Conservation (phyloP, 371 early-diverging fungal genomes). For the Gilbertella persicaria region DNA sequence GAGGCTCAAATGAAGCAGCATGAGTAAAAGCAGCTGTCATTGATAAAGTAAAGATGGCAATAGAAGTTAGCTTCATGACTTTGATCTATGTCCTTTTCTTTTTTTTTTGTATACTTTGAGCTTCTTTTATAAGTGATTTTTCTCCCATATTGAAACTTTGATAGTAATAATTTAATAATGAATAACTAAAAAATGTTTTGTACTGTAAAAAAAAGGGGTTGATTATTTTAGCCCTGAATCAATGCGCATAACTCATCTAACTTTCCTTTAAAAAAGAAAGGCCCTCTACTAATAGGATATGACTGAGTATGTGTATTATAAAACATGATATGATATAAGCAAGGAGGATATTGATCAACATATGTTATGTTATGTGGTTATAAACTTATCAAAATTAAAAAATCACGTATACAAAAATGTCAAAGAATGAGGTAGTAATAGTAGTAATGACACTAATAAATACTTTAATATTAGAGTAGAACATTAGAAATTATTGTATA, state of each 20-base stretch:
- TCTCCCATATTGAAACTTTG: no score
- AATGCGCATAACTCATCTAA: neutral
- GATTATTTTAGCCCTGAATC: neutral
- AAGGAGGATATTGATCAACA: no score
- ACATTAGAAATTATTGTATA: neutral
- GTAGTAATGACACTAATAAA: neutral
- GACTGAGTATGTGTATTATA: no score
- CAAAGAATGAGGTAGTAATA: no score
- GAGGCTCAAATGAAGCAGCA: conserved; percentile 1
- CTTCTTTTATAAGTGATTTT: neutral
- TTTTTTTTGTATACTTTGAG: neutral
- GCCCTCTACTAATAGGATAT: no score
- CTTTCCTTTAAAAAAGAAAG: neutral
- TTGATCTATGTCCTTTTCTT: neutral
- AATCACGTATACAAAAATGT: no score
- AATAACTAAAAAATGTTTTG: no score
- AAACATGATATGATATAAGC: no score
- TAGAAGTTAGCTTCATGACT: conserved; percentile 9
- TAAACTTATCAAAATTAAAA: no score
- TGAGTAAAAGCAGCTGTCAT: conserved; percentile 9
- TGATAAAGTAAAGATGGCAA: conserved; percentile 8
- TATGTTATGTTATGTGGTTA: no score
- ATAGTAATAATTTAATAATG: no score
- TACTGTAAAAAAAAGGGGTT: neutral
- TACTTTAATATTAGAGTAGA: neutral